phyloP scores from a whole-genome alignment of 805 yeast species.

The Kodamaea kakaduensis region DNA sequence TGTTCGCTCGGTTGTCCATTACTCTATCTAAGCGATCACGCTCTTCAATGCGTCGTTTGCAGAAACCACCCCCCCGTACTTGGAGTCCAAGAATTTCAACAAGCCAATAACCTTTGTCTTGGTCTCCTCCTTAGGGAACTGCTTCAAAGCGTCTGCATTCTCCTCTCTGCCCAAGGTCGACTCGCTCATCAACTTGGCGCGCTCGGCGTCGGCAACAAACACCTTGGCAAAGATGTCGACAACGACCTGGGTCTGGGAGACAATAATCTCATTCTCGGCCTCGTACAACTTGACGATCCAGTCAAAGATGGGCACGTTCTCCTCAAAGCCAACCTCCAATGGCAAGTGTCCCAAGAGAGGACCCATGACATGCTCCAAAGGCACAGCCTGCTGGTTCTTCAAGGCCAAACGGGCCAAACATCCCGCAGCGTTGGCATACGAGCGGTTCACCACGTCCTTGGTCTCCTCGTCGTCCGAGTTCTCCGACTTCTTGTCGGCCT shows the following conservation, averaged over 20 bases:
- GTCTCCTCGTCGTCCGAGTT: slow-evolving; percentile 69
- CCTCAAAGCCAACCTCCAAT: slow-evolving; percentile 83
- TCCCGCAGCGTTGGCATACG: slow-evolving; percentile 93
- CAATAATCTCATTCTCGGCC: slow-evolving; percentile 51
- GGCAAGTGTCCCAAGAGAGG: slow-evolving; percentile 83
- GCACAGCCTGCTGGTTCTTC: slow-evolving; percentile 67
- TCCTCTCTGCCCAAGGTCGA: slow-evolving; percentile 85
- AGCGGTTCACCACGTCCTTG: slow-evolving; percentile 73
- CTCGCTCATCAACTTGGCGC: slow-evolving; percentile 62
- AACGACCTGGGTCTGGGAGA: slow-evolving; percentile 55
- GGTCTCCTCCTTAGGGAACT: slow-evolving; percentile 68
- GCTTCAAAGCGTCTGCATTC: slow-evolving; percentile 70
- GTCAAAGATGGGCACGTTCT: slow-evolving; percentile 85
- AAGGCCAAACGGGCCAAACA: slow-evolving; percentile 91
- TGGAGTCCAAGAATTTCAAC: slow-evolving; percentile 66
- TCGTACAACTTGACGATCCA: slow-evolving; percentile 70
- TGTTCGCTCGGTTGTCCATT: too few relatives aligned
- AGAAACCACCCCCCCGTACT: slow-evolving; percentile 61
- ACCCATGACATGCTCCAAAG: slow-evolving; percentile 64
- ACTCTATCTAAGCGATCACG: slow-evolving; percentile 37
- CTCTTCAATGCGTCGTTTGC: slow-evolving; percentile 43
- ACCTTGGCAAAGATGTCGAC: slow-evolving; percentile 66
- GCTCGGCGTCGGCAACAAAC: slow-evolving; percentile 71
- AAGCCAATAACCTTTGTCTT: slow-evolving; percentile 63
- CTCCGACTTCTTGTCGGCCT: slow-evolving; percentile 52